phyloP scores from a whole-genome alignment of 805 yeast species.

The Candida endomychidarum region DNA sequence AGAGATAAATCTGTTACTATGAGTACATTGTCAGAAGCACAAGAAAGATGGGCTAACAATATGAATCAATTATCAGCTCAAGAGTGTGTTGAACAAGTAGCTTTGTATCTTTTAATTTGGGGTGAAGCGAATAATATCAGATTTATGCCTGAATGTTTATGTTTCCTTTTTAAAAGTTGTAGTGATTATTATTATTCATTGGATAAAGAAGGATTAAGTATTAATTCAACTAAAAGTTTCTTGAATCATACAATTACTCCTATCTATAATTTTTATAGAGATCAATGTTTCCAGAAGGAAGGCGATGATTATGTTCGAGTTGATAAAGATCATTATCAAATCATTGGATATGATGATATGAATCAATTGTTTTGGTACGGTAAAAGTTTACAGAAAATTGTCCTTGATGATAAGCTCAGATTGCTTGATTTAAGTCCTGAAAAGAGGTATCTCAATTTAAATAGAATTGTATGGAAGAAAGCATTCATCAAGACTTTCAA shows the following conservation, averaged over 20 bases:
- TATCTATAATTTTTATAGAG: constrained; percentile 58
- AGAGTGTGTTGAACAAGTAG: constrained; percentile 62
- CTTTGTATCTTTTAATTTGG: constrained; percentile 76
- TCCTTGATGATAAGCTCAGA: constrained; percentile 42
- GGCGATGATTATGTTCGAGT: constrained; percentile 46
- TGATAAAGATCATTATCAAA: constrained; percentile 64
- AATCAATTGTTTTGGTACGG: constrained; percentile 86
- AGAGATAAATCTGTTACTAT: constrained; percentile 10
- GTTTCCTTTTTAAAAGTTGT: constrained; percentile 82
- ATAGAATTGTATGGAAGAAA: constrained; percentile 61
- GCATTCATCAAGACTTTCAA: constrained; percentile 73
- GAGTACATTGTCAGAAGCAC: constrained; percentile 40
- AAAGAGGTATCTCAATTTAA: constrained; percentile 56
- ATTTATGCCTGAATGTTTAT: constrained; percentile 86
- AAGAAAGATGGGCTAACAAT: constrained; percentile 49
- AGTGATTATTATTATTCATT: constrained; percentile 60
- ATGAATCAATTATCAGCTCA: constrained; percentile 51
- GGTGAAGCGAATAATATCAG: constrained; percentile 87
- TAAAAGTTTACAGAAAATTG: constrained; percentile 61
- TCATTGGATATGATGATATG: constrained; percentile 87
- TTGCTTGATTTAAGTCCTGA: constrained; percentile 54
- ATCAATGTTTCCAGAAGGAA: constrained; percentile 48
- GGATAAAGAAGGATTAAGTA: constrained; percentile 24
- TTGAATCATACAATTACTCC: constrained; percentile 76
- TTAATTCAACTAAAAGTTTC: constrained; percentile 34